Evolutionary conservation across 768 basidiomycete genomes (phyloP).

Genomic region (Coprinopsis strossmayeri): DNA sequence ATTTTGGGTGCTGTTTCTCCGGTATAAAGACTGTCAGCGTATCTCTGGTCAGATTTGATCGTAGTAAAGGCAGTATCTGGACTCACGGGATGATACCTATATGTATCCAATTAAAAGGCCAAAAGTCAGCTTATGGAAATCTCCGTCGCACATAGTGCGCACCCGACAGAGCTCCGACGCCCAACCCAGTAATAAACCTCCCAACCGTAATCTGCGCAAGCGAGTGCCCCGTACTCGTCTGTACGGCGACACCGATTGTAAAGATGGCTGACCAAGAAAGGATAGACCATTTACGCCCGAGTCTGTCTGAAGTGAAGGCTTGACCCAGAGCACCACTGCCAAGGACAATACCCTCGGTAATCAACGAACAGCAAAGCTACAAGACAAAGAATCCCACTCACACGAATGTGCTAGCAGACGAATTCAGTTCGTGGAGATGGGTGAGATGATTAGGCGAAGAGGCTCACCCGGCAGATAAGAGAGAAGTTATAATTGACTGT

Average conservation of each 20-base stretch:
- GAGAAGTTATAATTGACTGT: slow-evolving; percentile 73
- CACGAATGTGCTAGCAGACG: slow-evolving; percentile 42
- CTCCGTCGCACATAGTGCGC: too few relatives aligned
- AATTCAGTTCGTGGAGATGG: too few relatives aligned
- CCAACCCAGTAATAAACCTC: slow-evolving; percentile 71
- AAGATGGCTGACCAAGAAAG: slow-evolving; percentile 73
- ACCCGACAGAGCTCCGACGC: slow-evolving; percentile 72
- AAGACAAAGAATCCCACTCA: too few relatives aligned
- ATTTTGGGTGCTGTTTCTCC: slow-evolving; percentile 75
- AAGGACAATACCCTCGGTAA: too few relatives aligned
- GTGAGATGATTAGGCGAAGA: too few relatives aligned
- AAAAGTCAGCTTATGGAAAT: too few relatives aligned
- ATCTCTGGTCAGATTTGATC: too few relatives aligned
- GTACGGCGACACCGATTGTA: slow-evolving; percentile 61
- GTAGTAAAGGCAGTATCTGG: too few relatives aligned
- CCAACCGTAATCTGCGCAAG: slow-evolving; percentile 65
- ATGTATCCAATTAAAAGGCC: too few relatives aligned
- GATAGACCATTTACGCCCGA: slow-evolving; percentile 68
- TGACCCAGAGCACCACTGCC: slow-evolving; percentile 57
- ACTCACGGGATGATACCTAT: too few relatives aligned
- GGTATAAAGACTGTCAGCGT: slow-evolving; percentile 58
- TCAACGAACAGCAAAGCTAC: too few relatives aligned
- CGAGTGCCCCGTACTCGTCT: slow-evolving; percentile 57
- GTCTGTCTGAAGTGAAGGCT: slow-evolving; percentile 68
- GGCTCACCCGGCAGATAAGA: slow-evolving; percentile 65